Evolutionary conservation across 768 basidiomycete species (phyloP).

Genomic region (Sarcodon sp.): DNA sequence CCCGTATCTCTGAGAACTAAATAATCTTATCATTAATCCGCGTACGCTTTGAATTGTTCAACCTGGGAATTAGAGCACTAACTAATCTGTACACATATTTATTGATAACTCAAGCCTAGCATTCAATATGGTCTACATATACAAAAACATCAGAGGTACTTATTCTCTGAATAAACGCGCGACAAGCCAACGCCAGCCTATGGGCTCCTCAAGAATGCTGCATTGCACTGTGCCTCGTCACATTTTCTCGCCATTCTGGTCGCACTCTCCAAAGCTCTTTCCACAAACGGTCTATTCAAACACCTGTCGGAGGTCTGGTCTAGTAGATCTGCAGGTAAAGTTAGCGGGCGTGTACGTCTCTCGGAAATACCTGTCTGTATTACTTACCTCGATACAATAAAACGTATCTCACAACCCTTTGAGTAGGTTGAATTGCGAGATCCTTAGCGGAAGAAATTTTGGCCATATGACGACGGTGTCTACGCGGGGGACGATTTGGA

Average conservation of each 20-base stretch:
- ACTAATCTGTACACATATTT: no score
- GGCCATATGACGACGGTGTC: no score
- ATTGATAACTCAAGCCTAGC: no score
- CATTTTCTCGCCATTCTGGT: conserved; percentile 46
- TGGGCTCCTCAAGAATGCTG: conserved; percentile 21
- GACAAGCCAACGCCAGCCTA: no score
- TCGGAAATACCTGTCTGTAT: not conserved
- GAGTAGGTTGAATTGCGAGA: conserved; percentile 49
- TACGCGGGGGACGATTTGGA: no score
- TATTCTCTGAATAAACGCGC: no score
- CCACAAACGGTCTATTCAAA: conserved; percentile 36
- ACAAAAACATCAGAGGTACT: no score
- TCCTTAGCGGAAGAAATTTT: conserved; percentile 27
- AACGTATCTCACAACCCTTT: conserved; percentile 52
- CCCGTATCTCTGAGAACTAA: no score
- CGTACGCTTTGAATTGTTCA: no score
- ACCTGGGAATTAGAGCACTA: no score
- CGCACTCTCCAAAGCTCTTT: conserved; percentile 44
- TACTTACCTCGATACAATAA: conserved; percentile 44
- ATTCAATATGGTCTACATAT: no score
- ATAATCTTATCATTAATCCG: no score
- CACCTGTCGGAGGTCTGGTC: conserved; percentile 34
- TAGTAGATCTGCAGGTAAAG: conserved; percentile 29
- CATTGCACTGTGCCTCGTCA: conserved; percentile 45
- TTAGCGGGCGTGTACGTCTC: not conserved